phyloP scores from a whole-genome alignment of 169 alveolate genomes.

The Plasmodium adleri region DNA sequence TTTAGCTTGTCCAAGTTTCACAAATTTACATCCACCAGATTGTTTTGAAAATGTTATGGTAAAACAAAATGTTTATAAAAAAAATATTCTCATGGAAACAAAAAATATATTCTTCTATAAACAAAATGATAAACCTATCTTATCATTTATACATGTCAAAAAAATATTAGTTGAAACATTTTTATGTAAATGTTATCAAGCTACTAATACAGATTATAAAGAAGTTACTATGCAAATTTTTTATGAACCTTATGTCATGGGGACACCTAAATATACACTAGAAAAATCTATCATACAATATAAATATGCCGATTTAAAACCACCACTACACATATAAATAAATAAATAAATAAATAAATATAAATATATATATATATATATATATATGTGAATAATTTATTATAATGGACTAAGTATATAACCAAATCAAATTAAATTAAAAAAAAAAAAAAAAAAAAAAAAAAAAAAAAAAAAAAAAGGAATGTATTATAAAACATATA shows the following conservation, averaged over 20 bases:
- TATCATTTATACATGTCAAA: constrained; percentile 53
- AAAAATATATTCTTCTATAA: constrained; percentile 26
- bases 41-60: constrained; percentile 53
- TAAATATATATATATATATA: background rate
- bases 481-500: no score
- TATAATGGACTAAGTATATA: background rate
- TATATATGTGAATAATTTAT: background rate
- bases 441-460: no score
- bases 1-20: constrained; percentile 49
- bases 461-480: no score
- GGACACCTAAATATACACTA: constrained; percentile 19
- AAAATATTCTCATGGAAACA: constrained; percentile 22
- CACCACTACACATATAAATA: background rate
- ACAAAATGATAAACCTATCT: constrained; percentile 29
- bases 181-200: constrained; percentile 41
- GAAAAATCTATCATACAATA: constrained; percentile 25
- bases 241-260: constrained; percentile 44
- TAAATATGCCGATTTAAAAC: background rate
- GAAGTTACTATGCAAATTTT: constrained; percentile 46
- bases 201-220: constrained; percentile 18
- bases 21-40: constrained; percentile 60
- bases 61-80: constrained; percentile 14
- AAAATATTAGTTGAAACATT: constrained; percentile 4
- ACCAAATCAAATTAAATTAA: no score
- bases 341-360: background rate